A percentile compares a stretch with the other conserved stretches of the same genome.
These are phyloP conservation scores for Calamus simplicifolius DNA, from an alignment of 176 grass and related monocot genomes.

Conservation along the genomic window DNA sequence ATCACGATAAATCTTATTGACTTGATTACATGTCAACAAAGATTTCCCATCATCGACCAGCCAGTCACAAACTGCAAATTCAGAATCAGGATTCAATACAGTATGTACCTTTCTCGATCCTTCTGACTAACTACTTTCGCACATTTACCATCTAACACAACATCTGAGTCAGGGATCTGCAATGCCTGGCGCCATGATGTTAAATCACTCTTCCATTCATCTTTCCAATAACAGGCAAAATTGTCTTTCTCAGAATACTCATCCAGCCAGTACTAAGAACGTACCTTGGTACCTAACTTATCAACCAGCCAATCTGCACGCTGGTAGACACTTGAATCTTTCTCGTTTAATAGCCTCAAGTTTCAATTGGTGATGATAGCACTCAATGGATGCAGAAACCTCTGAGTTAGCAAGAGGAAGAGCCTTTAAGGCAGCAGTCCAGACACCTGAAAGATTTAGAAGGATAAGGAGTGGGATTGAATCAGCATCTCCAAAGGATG, in stretches of 20 bases:
- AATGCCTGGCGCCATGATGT: slow-evolving; percentile 54
- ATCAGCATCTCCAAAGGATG: too few relatives aligned
- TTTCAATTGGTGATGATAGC: slow-evolving; percentile 79
- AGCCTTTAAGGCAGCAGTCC: slow-evolving; percentile 51
- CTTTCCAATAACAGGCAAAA: slow-evolving; percentile 76
- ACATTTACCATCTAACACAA: slow-evolving; percentile 44
- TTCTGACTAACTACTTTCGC: slow-evolving; percentile 55
- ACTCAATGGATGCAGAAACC: slow-evolving; percentile 71
- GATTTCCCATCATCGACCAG: slow-evolving; percentile 71
- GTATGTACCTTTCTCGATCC: slow-evolving; percentile 45
- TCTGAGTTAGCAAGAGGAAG: slow-evolving; percentile 58
- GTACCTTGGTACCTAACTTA: slow-evolving; percentile 82
- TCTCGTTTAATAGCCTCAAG: slow-evolving; percentile 70
- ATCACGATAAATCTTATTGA: slow-evolving; percentile 51
- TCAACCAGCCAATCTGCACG: slow-evolving; percentile 77
- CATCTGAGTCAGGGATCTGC: slow-evolving; percentile 58
- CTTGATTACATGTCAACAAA: slow-evolving; percentile 79
- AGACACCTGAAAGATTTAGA: slow-evolving; percentile 39
- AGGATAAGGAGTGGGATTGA: background rate
- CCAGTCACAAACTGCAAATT: slow-evolving; percentile 87
- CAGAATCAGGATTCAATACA: slow-evolving; percentile 64
- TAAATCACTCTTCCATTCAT: slow-evolving; percentile 65
- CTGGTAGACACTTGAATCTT: slow-evolving; percentile 42
- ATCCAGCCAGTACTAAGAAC: slow-evolving; percentile 87
- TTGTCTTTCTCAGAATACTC: slow-evolving; percentile 65